These are phyloP conservation scores for Aspergillus melleus DNA, from an alignment of 2,329 filamentous ascomycete genomes.

Conservation along the genomic window DNA sequence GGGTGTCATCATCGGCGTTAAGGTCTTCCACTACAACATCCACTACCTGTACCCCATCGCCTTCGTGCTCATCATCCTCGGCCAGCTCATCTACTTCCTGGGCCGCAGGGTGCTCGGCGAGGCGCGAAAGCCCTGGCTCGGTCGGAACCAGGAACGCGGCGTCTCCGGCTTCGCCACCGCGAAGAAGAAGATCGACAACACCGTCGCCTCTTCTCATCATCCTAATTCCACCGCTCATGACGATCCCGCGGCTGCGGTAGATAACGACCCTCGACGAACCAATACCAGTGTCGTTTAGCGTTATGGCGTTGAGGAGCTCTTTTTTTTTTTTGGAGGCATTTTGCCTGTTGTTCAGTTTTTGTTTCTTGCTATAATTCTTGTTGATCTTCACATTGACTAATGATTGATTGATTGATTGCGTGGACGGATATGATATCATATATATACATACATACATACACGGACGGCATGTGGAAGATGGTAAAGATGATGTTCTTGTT, in stretches of 20 bases:
- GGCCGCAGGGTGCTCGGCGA: constrained; percentile 81
- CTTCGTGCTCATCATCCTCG: constrained; percentile 87
- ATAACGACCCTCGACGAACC: constrained; percentile 3
- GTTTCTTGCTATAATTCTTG: background rate
- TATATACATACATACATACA: background rate
- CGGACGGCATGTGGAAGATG: no score
- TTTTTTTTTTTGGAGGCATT: background rate
- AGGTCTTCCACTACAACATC: constrained; percentile 76
- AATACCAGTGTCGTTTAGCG: constrained; percentile 11
- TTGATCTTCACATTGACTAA: background rate
- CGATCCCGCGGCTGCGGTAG: background rate
- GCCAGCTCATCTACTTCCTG: constrained; percentile 84
- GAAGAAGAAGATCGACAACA: constrained; percentile 64
- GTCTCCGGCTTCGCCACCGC: constrained; percentile 81
- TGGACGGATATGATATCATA: background rate
- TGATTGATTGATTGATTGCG: background rate
- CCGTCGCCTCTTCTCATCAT: constrained; percentile 12
- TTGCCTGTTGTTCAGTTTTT: background rate
- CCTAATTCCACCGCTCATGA: constrained; percentile 12
- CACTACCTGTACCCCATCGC: constrained; percentile 95
- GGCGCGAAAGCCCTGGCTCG: constrained; percentile 89
- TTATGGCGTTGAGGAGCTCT: background rate
- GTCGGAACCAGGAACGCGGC: constrained; percentile 78
- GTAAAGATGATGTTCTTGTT: no score
- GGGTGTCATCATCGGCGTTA: constrained; percentile 88